phyloP scores from a whole-genome alignment of 192 early-diverging fungal genomes.

The Gonapodya prolifera region DNA sequence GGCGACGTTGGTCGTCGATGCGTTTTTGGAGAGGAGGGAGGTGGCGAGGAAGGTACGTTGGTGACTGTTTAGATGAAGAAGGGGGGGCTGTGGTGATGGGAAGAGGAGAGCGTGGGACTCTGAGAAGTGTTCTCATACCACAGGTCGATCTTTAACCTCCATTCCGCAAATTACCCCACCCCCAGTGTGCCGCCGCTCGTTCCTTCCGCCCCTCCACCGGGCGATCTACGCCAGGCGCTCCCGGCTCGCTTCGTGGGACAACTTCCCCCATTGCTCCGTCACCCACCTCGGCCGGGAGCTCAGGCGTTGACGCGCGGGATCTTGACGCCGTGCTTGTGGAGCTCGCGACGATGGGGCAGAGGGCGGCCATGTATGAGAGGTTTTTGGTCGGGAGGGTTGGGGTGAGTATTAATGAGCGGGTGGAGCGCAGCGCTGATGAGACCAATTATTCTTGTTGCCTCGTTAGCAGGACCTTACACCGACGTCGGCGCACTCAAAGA shows the following conservation, averaged over 20 bases:
- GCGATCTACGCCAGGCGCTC: constrained; percentile 8
- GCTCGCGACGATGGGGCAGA: constrained; percentile 67
- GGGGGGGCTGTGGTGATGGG: not conserved
- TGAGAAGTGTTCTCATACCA: constrained; percentile 10
- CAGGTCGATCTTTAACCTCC: constrained; percentile 23
- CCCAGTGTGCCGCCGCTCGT: constrained; percentile 12
- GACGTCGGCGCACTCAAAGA: too few relatives aligned
- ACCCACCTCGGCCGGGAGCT: constrained; percentile 15
- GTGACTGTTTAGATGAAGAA: not conserved
- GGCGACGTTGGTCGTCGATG: constrained; percentile 58
- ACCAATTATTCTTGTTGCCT: too few relatives aligned
- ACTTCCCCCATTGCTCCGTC: constrained; percentile 4
- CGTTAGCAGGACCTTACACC: too few relatives aligned
- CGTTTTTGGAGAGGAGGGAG: constrained; percentile 61
- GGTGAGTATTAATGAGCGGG: constrained; percentile 21
- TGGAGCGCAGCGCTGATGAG: too few relatives aligned
- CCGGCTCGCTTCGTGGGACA: constrained; percentile 9
- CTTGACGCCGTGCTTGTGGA: constrained; percentile 69
- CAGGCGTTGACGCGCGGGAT: constrained; percentile 58
- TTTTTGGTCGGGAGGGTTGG: constrained; percentile 73
- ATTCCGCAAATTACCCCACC: not conserved
- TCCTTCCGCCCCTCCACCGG: constrained; percentile 23
- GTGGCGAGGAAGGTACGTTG: constrained; percentile 26
- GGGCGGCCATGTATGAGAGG: constrained; percentile 60
- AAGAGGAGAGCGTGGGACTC: not conserved